These are phyloP conservation scores for Xylaria hypoxylon DNA, from an alignment of 2,329 filamentous ascomycete species.

Conservation along the genomic window DNA sequence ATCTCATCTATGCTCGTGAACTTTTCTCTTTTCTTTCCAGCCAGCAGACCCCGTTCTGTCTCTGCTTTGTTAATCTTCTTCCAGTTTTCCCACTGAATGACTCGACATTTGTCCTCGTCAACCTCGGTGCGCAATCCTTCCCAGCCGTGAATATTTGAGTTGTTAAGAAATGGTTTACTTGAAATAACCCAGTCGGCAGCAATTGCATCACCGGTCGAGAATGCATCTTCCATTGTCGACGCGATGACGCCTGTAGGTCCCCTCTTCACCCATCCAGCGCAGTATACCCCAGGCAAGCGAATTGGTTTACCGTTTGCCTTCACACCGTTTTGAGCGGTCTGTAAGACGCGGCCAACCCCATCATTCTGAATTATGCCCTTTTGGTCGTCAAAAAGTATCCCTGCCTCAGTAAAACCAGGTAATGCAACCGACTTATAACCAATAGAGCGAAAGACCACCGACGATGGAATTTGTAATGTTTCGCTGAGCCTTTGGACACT, in stretches of 20 bases:
- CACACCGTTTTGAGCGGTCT: conserved; percentile 49
- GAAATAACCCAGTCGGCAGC: conserved; percentile 78
- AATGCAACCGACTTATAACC: conserved; percentile 89
- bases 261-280: conserved; percentile 94
- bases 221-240: conserved; percentile 95
- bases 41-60: conserved; percentile 69
- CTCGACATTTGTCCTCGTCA: conserved; percentile 64
- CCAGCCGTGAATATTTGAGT: conserved; percentile 70
- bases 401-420: conserved; percentile 77
- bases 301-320: conserved; percentile 55
- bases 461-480: conserved; percentile 68
- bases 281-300: conserved; percentile 80
- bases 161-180: conserved; percentile 57
- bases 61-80: conserved; percentile 83
- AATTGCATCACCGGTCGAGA: conserved; percentile 86
- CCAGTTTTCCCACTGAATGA: conserved; percentile 89
- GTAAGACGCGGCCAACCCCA: conserved; percentile 75
- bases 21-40: conserved; percentile 83
- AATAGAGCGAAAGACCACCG: conserved; percentile 89
- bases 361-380: conserved; percentile 87
- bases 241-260: conserved; percentile 97
- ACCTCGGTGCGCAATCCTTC: conserved; percentile 75
- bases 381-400: conserved; percentile 80
- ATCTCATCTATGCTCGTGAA: conserved; percentile 69
- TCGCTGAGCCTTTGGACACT: conserved; percentile 63